Base-by-base conservation (phyloP, 2,329 filamentous ascomycete genomes). In the Diaporthe sp. region DNA sequence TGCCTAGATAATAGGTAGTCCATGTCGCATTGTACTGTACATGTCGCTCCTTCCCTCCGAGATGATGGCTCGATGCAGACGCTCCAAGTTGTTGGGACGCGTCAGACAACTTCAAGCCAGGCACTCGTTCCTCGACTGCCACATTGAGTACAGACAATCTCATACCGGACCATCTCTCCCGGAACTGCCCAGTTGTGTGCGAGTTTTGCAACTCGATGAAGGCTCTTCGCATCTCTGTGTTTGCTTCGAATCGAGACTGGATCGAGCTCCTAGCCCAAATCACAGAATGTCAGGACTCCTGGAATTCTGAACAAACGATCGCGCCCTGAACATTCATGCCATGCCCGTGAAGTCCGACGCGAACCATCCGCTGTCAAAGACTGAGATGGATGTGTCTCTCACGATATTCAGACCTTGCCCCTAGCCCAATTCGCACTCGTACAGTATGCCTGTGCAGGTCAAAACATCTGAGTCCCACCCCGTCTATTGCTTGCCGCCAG, bases 401-500 rank as follows among this genome's bases (percentile, higher is more conserved):
- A 4, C 22, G 1, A 19, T 53, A 5, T 28, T 22, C 34, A 49
- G 9, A 28, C 15, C 10, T 19, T 39, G 46, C 13, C 15, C 31
- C 17, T 46, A 65, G 46, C 46, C 49, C 22, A 25, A 19, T 22
- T 17, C 19, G 34, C 31, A 28, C 25, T 39, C 34, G n/a, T 70
- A 42, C 34, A 39, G n/a, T n/a, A 28, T 22, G 49, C 46, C 49
- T 19, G 9, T 39, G 49, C 22, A 39, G 44, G 31, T 13, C 49
- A 55, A 53, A 4, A 49, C 49, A 37, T 9, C 49, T 15, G 17
- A 8, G 9, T 4, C 10, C 8, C 15, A 10, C n/a, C 34, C 19
- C 34, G 22, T 25, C 28, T 57, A 53, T 44, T 46, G 61, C 74
- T 62, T 78, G 79, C 58, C 73, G n/a, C 68, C 74, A 44, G 81